Percentiles rank a stretch among this genome's conserved stretches.
phyloP scores from a whole-genome alignment of 345 rosid species.

The Murraya paniculata region DNA sequence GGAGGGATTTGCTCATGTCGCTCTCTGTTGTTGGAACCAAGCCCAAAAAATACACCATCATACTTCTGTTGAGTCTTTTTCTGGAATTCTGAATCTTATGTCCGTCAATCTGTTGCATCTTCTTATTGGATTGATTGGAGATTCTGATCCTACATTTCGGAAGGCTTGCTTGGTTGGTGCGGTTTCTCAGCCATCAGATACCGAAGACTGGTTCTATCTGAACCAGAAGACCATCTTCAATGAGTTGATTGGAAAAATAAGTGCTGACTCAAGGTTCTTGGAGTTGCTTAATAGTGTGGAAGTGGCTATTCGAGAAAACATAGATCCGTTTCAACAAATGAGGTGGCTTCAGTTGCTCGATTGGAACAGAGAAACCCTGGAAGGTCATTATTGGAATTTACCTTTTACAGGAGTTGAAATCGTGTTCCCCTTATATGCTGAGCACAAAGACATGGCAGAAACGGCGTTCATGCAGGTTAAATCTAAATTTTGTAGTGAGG shows the following conservation, averaged over 20 bases:
- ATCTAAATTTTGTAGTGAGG: constrained; percentile 43
- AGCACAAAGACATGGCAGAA: constrained; percentile 32
- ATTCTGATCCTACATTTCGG: constrained; percentile 39
- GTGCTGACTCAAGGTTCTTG: constrained; percentile 17
- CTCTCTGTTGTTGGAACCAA: constrained; percentile 40
- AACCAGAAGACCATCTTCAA: constrained; percentile 40
- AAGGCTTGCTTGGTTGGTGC: constrained; percentile 57
- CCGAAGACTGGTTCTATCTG: constrained; percentile 28
- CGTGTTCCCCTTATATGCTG: constrained; percentile 14
- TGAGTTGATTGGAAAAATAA: constrained; percentile 33
- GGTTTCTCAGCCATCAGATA: constrained; percentile 19
- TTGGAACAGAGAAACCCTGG: constrained; percentile 14
- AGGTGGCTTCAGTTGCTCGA: constrained; percentile 45
- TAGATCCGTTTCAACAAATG: constrained; percentile 35
- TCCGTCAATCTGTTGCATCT: constrained; percentile 40
- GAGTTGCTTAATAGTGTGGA: constrained; percentile 35
- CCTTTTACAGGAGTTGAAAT: constrained; percentile 21
- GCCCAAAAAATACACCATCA: constrained; percentile 8
- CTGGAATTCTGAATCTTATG: constrained; percentile 27
- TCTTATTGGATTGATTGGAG: constrained; percentile 33
- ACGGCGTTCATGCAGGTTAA: constrained; percentile 28
- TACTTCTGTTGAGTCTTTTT: constrained; percentile 13
- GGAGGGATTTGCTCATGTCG: constrained; percentile 59
- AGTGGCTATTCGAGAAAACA: constrained; percentile 23
- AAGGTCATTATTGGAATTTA: constrained; percentile 14